Base-by-base conservation (phyloP, 2,329 filamentous ascomycete species). In the Cercospora beticola region DNA sequence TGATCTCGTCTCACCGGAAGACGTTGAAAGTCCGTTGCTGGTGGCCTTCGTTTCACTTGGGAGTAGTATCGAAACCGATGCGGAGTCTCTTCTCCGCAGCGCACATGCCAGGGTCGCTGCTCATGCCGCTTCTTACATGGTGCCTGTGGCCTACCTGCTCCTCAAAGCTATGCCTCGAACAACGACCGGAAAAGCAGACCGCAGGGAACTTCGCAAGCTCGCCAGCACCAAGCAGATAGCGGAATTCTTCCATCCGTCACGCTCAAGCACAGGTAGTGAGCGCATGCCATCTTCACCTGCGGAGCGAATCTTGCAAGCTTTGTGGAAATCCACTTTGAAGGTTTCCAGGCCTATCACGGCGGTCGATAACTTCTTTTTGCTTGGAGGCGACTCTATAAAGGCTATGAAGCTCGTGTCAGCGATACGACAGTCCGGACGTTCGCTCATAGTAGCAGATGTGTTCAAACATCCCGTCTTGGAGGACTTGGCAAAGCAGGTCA, bases 341-440 rank as follows among this genome's bases (percentile, higher is more conserved):
- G 30, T 66, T 7, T 23, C 54, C 5, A 33, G 9, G n/a, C 28
- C 31, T 9, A 68, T 70, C 21, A 62, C 21, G 21, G 9, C 62
- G 3, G 76, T 79, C 52, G 79, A 81, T 64, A 81, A 78, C 64
- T 84, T 85, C 74, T 82, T 84, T 60, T 76, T 78, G 16, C 74
- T 84, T 1, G 83, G 83, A 8, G 83, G 83, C 16, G 82, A 84
- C 62, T 59, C 56, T 14, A 59, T 59, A 23, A 36, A 31, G 8
- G 56, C 56, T 4, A 59, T 59, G 28, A 31, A 59, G 31, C 28
- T 59, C 14, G 56, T 59, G 31, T 33, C 31, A 2, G 28, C 16
- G n/a, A 59, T 59, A 16, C 28, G 56, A 18, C 56, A 59, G n/a
- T 56, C 49, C 18, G 56, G 56, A 36, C 18, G 56, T 36, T 36